phyloP scores from a whole-genome alignment of 164 flowering plant genomes.

The Magnolia officinalis region DNA sequence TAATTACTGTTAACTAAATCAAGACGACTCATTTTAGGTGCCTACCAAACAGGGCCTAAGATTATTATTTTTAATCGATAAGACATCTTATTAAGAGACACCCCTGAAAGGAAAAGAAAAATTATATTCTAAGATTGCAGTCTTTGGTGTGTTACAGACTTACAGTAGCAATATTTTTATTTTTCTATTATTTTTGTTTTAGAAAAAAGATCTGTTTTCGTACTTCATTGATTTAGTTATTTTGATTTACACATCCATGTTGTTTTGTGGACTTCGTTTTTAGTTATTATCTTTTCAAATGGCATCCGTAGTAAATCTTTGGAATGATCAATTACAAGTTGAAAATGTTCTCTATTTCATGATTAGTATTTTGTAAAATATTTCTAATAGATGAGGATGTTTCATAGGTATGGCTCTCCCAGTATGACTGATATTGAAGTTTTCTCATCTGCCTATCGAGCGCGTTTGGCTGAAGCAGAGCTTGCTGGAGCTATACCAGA shows the following conservation, averaged over 20 bases:
- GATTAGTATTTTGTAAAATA: background rate
- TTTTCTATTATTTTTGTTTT: no score
- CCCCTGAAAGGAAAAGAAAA: no score
- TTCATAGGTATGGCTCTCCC: constrained; percentile 90
- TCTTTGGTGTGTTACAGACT: no score
- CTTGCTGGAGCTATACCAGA: constrained; percentile 53
- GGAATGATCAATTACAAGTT: background rate
- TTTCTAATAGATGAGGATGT: background rate
- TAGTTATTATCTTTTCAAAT: background rate
- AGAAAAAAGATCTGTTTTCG: no score
- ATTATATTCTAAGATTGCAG: no score
- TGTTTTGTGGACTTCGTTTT: background rate
- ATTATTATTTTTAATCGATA: no score
- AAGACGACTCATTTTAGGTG: no score
- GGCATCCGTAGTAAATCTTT: background rate
- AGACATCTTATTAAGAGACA: no score
- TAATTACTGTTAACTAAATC: no score
- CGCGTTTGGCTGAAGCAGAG: constrained; percentile 68
- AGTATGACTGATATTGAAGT: constrained; percentile 73
- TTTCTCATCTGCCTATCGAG: constrained; percentile 59
- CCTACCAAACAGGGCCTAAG: no score
- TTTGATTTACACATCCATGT: background rate
- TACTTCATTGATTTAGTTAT: no score
- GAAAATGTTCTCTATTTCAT: background rate
- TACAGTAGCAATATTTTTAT: no score